A percentile compares a stretch with the other conserved stretches of the same genome.
Conservation (phyloP, 768 basidiomycete species). For the Candolleomyces eurysporus region DNA sequence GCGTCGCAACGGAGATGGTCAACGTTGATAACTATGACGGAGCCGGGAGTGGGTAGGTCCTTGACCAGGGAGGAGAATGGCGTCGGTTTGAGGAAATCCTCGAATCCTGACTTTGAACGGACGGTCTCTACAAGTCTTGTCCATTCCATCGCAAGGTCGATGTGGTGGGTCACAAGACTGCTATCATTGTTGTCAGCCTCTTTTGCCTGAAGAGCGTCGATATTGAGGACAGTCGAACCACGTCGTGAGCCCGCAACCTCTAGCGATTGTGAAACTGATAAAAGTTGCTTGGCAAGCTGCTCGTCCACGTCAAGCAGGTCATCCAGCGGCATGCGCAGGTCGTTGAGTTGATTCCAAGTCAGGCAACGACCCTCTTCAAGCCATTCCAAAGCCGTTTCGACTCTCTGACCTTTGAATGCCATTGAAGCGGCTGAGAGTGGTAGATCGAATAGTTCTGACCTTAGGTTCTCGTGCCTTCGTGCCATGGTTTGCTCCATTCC, state of each 20-base stretch:
- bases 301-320: background rate
- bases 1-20: slow-evolving; percentile 2
- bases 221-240: background rate
- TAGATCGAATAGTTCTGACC: background rate
- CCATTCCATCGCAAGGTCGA: slow-evolving; percentile 1
- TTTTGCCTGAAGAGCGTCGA: background rate
- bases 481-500: slow-evolving; percentile 21
- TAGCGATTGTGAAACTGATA: background rate
- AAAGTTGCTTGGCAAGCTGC: background rate
- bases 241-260: background rate
- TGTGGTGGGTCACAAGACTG: background rate
- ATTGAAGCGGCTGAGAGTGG: background rate
- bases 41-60: background rate
- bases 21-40: slow-evolving; percentile 6
- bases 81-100: background rate
- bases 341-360: slow-evolving; percentile 17
- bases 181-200: background rate
- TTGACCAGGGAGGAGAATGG: background rate
- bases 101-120: background rate
- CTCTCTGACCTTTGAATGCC: background rate
- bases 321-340: slow-evolving; percentile 17
- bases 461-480: slow-evolving; percentile 6
- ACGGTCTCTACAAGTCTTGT: background rate
- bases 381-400: background rate
- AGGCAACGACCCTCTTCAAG: slow-evolving; percentile 14